Base-by-base conservation (phyloP, 176 grass and related monocot genomes). In the Hyparrhenia diplandra region DNA sequence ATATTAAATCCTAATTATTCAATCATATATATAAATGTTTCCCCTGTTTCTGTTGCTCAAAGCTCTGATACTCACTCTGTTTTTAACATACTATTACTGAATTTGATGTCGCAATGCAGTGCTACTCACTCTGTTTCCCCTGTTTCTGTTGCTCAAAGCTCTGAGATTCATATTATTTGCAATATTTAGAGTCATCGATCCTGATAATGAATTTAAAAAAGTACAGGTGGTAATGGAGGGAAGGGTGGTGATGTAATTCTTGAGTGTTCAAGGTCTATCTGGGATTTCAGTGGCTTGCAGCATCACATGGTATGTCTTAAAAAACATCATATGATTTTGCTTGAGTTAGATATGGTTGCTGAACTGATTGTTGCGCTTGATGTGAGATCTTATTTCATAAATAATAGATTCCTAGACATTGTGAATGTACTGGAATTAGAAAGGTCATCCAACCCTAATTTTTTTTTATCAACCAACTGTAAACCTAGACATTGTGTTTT, bases 171-270 rank as follows among this genome's bases (percentile, higher is more conserved):
- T 71, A 24, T 51, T 67, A 16, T 43, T 62, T 40, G 40, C 6
- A 40, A 6, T 13, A 16, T 13, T 0, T 59, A 57, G 12, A 73
- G 0, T 51, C 29, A 28, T 68, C 6, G 8, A 24, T 10, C 4
- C 27, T 72, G 10, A 74, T 41, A 17, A 29, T 29, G 10, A 20
- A 8, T 65, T 25, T 25, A 47, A 13, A 71, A 67, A 76, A 24
- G 3, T 91, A 18, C 67, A 97, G 91, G 91, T 87, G 94, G 91
- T 9, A 94, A 92, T 90, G 94, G 94, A 52, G 89, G 94, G 51
- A 94, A 55, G 76, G 94, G 94, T 34, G 94, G 94, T 49, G 87
- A 92, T 94, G 89, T 94, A 71, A 87, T 97, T 74, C 89, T 97
- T 61, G 94, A 97, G 74, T 94, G 94, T 80, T 94, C 91, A 46